Conservation (phyloP, 768 basidiomycete species). For the Rhodosporidiobolus odoratus region DNA sequence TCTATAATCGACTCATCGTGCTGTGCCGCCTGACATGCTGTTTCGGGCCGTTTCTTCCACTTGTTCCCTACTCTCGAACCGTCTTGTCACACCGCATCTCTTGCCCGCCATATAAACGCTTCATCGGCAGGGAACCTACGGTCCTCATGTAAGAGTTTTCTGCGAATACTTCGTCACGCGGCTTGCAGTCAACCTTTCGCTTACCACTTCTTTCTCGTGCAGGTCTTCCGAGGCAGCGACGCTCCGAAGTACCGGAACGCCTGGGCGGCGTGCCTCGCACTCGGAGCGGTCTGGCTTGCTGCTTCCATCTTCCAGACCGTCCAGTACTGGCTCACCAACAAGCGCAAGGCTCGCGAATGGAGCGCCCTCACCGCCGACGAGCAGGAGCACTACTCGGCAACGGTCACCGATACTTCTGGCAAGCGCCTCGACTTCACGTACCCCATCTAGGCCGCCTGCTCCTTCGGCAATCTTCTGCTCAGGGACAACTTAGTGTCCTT, state of each 20-base stretch:
- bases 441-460: not conserved
- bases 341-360: not conserved
- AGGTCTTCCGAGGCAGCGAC: slow-evolving; percentile 2
- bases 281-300: slow-evolving; percentile 17
- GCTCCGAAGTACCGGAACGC: slow-evolving; percentile 16
- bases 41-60: not conserved
- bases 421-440: not conserved
- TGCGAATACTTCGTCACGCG: no score
- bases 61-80: not conserved
- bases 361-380: not conserved
- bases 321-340: slow-evolving; percentile 4
- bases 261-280: slow-evolving; percentile 9
- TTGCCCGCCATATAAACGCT: no score
- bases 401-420: not conserved
- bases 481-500: not conserved
- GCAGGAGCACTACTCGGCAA: not conserved
- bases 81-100: no score
- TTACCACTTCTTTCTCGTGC: not conserved
- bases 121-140: no score
- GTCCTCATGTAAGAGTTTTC: not conserved
- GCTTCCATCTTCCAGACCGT: slow-evolving; percentile 8
- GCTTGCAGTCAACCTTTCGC: no score
- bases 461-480: not conserved
- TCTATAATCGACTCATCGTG: not conserved
- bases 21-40: not conserved